Percentiles rank a stretch among this genome's conserved stretches.
phyloP scores from a whole-genome alignment of 148 eudicot species.

The Fagopyrum tataricum region DNA sequence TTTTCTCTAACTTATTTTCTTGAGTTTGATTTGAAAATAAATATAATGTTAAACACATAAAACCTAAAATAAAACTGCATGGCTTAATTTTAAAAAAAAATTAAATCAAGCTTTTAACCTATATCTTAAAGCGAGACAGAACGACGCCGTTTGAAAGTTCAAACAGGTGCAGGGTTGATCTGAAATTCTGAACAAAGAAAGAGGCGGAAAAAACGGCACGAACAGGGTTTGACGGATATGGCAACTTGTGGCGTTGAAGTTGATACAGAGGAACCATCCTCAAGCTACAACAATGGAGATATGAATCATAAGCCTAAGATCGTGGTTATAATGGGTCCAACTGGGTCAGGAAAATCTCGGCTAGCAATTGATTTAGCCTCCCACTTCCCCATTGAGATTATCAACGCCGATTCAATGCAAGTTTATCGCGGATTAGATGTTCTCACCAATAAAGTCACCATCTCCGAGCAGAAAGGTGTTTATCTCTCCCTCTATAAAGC shows the following conservation, averaged over 20 bases:
- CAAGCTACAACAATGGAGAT: constrained; percentile 33
- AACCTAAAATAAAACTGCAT: too few relatives aligned
- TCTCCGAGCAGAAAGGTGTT: constrained; percentile 65
- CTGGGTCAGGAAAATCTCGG: constrained; percentile 80
- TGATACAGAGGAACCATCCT: neutral
- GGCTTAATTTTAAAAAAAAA: too few relatives aligned
- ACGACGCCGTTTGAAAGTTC: neutral
- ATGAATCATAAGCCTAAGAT: constrained; percentile 35
- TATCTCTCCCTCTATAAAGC: constrained; percentile 11
- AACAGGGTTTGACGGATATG: constrained; percentile 1
- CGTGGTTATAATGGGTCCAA: constrained; percentile 84
- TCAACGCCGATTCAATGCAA: constrained; percentile 97
- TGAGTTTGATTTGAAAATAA: too few relatives aligned
- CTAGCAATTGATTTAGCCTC: constrained; percentile 73
- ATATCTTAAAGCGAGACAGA: neutral
- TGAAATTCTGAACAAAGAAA: constrained; percentile 1
- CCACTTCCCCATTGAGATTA: constrained; percentile 70
- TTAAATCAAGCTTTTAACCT: too few relatives aligned
- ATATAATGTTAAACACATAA: too few relatives aligned
- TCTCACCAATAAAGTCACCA: constrained; percentile 85
- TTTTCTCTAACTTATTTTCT: too few relatives aligned
- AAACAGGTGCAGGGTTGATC: neutral
- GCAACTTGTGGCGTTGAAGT: neutral
- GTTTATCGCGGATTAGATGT: constrained; percentile 79
- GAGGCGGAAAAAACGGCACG: neutral